Evolutionary conservation across 2,329 filamentous ascomycete species (phyloP), one percentile per base, ranked within the genome.

Genomic region (Aaosphaeria pasadenensis): DNA sequence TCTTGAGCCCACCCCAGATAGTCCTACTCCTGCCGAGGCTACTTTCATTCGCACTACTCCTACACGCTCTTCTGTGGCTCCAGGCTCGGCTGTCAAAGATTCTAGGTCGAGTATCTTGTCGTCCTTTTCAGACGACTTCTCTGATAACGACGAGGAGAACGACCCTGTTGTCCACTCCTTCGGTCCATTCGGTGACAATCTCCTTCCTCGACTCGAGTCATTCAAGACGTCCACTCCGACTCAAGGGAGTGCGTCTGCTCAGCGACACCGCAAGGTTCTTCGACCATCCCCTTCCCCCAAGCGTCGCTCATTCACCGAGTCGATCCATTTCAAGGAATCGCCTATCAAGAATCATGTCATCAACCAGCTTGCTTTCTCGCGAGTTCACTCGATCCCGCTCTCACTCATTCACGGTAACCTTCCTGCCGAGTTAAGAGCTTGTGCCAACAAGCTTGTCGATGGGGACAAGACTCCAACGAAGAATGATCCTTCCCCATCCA

Each of bases 311-410:
- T 53, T 54, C 38, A 35, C 53, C 9, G 62, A 66, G 28, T 53
- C 57, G 49, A 42, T 55, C 17, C 54, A 55, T 35, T 63, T 70
- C 57, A 67, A 72, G 46, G 62, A 68, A 32, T 62, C 60, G 71
- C 74, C 73, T 71, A 71, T 94, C 55, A 81, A 81, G 60, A 95
- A 96, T 70, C 94, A 99, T 66, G 85, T 95, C 53, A 82, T 94
- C 67, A 97, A 97, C 71, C 94, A 99, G 72, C 82, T 99, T 30
- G 94, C 94, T 31, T 99, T 89, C 71, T 96, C 94, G 1, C 88
- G 92, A 30, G 79, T 97, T 5, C 91, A 92, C 11, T 95, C 91
- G 0, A 94, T 90, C 29, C 92, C 94, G 4, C 79, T 97, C 43
- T 95, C 92, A 1, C 88, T 86, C 43, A 94, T 99, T 48, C 79